Conservation (phyloP, 2,329 filamentous ascomycete species). For the Aspergillus transmontanensis region DNA sequence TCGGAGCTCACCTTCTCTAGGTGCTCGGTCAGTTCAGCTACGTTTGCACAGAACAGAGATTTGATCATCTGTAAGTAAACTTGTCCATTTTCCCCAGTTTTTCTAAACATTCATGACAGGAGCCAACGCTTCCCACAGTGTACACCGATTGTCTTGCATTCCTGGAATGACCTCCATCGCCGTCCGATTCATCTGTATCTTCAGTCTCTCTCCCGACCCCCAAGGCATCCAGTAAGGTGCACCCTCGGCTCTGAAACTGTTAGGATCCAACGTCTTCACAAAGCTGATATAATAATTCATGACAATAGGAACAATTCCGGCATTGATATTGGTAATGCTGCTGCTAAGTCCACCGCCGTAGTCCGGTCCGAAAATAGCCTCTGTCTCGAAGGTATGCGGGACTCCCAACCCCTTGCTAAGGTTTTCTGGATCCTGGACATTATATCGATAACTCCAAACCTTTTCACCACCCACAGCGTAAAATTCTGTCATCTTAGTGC, state of each 20-base stretch:
- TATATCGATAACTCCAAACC: slow-evolving; percentile 54
- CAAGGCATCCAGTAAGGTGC: slow-evolving; percentile 10
- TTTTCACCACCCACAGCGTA: slow-evolving; percentile 19
- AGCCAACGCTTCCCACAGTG: neutral
- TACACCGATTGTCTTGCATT: neutral
- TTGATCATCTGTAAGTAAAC: too few species aligned
- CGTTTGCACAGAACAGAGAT: too few species aligned
- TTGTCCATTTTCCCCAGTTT: neutral
- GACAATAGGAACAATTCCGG: slow-evolving; percentile 32
- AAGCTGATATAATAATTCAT: slow-evolving; percentile 52
- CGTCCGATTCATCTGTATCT: slow-evolving; percentile 16
- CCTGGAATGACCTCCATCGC: slow-evolving; percentile 8
- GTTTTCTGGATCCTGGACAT: slow-evolving; percentile 45
- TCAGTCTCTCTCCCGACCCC: slow-evolving; percentile 3
- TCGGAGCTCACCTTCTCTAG: too few species aligned
- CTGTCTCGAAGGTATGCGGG: slow-evolving; percentile 37
- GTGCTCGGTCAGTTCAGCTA: too few species aligned
- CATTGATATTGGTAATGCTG: slow-evolving; percentile 37
- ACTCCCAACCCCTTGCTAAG: slow-evolving; percentile 41
- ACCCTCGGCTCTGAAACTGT: neutral
- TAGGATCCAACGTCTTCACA: slow-evolving; percentile 43
- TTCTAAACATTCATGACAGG: slow-evolving; percentile 5
- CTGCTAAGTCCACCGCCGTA: slow-evolving; percentile 34
- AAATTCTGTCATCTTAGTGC: slow-evolving; percentile 29
- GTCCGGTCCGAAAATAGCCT: slow-evolving; percentile 34